Percentiles rank a stretch among this genome's conserved stretches.
These are phyloP conservation scores for Backusella parvicylindrica DNA, from an alignment of 192 early-diverging fungal species.

Conservation along the genomic window DNA sequence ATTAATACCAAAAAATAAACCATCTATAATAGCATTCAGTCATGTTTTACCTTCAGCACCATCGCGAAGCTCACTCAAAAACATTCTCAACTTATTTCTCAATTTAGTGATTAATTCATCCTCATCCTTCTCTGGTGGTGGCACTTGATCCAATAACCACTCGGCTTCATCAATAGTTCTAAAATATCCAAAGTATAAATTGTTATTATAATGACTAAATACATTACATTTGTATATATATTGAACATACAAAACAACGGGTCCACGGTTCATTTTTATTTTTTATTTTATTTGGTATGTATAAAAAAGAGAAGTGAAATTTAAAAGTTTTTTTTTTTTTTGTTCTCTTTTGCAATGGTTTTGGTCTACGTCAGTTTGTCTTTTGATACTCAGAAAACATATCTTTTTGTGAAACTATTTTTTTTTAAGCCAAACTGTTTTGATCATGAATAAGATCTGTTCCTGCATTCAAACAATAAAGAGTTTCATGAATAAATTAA, in stretches of 20 bases:
- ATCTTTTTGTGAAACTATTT: not conserved
- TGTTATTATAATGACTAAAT: not conserved
- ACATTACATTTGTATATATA: too few species aligned
- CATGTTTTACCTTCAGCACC: constrained; percentile 25
- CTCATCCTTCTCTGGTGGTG: constrained; percentile 33
- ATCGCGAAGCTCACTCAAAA: constrained; percentile 21
- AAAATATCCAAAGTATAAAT: not conserved
- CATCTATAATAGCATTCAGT: not conserved
- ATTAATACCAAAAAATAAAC: not conserved
- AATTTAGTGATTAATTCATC: constrained; percentile 29
- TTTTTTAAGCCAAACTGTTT: not conserved
- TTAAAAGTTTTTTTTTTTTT: not conserved
- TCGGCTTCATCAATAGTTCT: constrained; percentile 39
- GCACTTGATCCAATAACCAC: constrained; percentile 31
- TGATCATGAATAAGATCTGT: not conserved
- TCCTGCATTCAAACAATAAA: not conserved
- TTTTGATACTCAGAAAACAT: not conserved
- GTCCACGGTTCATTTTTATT: constrained; percentile 17
- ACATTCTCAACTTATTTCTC: constrained; percentile 17
- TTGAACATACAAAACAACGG: constrained; percentile 20
- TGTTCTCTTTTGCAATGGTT: not conserved
- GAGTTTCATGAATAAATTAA: not conserved
- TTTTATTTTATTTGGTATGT: too few species aligned
- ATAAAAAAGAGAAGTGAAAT: not conserved
- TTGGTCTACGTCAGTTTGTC: not conserved